Evolutionary conservation across 164 flowering plant species (phyloP).

Genomic region (Vitis riparia): DNA sequence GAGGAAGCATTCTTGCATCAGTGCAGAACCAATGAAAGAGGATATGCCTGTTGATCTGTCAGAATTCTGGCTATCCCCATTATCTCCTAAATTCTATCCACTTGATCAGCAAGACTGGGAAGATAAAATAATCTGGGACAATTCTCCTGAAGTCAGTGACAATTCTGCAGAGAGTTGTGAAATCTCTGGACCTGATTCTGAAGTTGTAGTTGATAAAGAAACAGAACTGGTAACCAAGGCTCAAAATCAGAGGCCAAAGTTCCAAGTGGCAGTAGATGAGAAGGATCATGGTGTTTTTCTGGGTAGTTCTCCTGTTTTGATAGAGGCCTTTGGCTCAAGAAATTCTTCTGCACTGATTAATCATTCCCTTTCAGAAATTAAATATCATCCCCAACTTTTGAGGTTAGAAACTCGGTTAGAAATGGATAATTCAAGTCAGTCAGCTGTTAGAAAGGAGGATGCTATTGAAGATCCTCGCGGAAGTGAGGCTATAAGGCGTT

Average conservation of each 20-base stretch:
- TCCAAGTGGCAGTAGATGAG: constrained; percentile 29
- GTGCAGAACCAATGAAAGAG: constrained; percentile 69
- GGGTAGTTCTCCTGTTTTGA: constrained; percentile 29
- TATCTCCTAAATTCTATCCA: constrained; percentile 50
- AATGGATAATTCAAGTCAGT: constrained; percentile 24
- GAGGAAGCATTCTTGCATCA: constrained; percentile 44
- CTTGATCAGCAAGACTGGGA: constrained; percentile 95
- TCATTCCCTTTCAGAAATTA: constrained; percentile 23
- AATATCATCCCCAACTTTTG: constrained; percentile 78
- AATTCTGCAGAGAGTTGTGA: constrained; percentile 42
- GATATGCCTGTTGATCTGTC: constrained; percentile 25
- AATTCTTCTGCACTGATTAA: constrained; percentile 19
- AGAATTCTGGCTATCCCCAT: constrained; percentile 32
- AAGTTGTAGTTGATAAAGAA: constrained; percentile 29
- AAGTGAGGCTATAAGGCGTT: constrained; percentile 42
- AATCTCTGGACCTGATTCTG: constrained; percentile 47
- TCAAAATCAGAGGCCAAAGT: constrained; percentile 21
- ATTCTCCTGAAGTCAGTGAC: constrained; percentile 45
- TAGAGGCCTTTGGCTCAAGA: constrained; percentile 68
- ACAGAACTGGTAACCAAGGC: constrained; percentile 23
- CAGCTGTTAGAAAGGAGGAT: constrained; percentile 29
- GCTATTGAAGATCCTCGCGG: constrained; percentile 24
- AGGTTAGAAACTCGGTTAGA: constrained; percentile 63
- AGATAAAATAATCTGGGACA: constrained; percentile 74
- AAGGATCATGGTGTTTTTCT: constrained; percentile 30